phyloP scores from a whole-genome alignment of 1,284 basidiomycete genomes.

The Rhodotorula sp. region DNA sequence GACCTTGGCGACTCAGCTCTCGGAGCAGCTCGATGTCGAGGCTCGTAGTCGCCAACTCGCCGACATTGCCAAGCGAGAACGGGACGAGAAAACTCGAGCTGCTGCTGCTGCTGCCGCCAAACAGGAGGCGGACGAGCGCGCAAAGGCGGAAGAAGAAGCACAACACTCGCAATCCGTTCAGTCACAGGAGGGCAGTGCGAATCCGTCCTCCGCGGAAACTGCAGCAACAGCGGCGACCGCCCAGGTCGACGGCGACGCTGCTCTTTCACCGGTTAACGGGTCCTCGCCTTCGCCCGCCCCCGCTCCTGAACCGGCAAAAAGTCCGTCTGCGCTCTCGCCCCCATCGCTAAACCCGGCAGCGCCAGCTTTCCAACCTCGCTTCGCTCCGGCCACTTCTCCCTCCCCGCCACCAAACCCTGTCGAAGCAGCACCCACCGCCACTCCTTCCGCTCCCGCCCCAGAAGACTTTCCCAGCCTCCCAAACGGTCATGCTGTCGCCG shows the following conservation, averaged over 20 bases:
- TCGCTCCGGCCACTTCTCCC: background rate
- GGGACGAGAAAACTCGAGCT: slow-evolving; percentile 1
- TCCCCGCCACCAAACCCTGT: background rate
- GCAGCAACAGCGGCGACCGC: background rate
- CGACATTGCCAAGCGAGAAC: slow-evolving; percentile 14
- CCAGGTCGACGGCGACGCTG: no score
- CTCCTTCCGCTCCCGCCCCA: background rate
- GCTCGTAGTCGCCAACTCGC: slow-evolving; percentile 65
- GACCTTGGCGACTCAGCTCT: slow-evolving; percentile 68
- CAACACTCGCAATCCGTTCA: background rate
- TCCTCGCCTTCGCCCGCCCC: background rate
- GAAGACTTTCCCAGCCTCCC: background rate
- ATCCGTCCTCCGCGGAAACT: background rate
- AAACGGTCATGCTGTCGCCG: background rate
- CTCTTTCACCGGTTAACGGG: background rate
- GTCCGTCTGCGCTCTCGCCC: background rate
- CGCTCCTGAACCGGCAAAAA: background rate
- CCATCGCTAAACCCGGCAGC: slow-evolving; percentile 11
- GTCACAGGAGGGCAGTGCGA: no score
- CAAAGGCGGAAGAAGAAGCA: background rate
- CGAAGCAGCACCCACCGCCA: background rate
- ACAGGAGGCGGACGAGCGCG: background rate
- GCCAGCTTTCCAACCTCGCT: slow-evolving; percentile 10
- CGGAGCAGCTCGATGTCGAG: slow-evolving; percentile 79
- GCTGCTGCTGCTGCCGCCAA: background rate